A percentile compares a stretch with the other conserved stretches of the same genome.
These are phyloP conservation scores for Xerocomellus chrysenteron DNA, from an alignment of 768 basidiomycete species.

Conservation along the genomic window DNA sequence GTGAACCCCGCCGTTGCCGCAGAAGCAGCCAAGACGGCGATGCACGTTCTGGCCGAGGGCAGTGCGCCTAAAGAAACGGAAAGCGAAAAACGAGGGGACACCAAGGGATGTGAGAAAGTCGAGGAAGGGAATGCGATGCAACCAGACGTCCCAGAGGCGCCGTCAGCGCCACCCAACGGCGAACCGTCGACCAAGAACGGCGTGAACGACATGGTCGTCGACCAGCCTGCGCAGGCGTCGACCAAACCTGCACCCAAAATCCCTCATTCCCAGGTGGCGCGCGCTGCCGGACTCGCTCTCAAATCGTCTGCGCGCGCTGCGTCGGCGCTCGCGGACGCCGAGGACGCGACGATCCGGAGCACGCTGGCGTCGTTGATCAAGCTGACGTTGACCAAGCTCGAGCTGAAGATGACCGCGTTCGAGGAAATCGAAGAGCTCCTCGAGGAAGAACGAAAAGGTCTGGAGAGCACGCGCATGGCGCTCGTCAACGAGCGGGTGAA, in stretches of 20 bases:
- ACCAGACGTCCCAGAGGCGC: slow-evolving; percentile 27
- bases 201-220: slow-evolving; percentile 49
- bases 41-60: slow-evolving; percentile 75
- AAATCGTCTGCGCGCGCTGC: slow-evolving; percentile 88
- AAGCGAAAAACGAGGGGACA: slow-evolving; percentile 22
- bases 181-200: slow-evolving; percentile 17
- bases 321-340: slow-evolving; percentile 71
- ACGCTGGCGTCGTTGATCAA: slow-evolving; percentile 84
- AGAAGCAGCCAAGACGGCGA: slow-evolving; percentile 87
- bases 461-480: slow-evolving; percentile 81
- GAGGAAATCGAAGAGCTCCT: slow-evolving; percentile 90
- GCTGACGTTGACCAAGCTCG: slow-evolving; percentile 81
- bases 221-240: slow-evolving; percentile 29
- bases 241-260: slow-evolving; percentile 39
- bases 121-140: slow-evolving; percentile 40
- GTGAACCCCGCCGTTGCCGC: slow-evolving; percentile 89
- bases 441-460: slow-evolving; percentile 82
- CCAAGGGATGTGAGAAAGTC: slow-evolving; percentile 34
- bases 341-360: slow-evolving; percentile 76
- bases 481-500: slow-evolving; percentile 77
- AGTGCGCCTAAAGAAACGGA: slow-evolving; percentile 42
- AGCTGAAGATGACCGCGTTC: slow-evolving; percentile 92
- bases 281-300: slow-evolving; percentile 85
- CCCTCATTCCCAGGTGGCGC: slow-evolving; percentile 72
- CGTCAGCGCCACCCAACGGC: slow-evolving; percentile 7